Evolutionary conservation across 441 rosid species (phyloP), one percentile per base, ranked within the genome.

Genomic region (Eugenia klotzschiana): DNA sequence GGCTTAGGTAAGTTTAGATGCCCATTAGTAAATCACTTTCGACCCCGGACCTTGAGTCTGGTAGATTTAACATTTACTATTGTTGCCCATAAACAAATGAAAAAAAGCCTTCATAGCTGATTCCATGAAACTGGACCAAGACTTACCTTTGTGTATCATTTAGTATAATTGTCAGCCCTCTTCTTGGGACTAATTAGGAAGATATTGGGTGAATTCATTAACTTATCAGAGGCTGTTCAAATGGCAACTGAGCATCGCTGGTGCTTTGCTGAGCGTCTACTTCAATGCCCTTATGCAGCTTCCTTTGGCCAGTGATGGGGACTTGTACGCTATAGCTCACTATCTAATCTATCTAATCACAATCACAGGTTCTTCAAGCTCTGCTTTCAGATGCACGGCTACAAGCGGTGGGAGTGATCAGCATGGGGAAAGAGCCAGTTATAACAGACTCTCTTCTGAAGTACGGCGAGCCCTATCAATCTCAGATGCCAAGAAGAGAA

Each of bases 301-400:
- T 85, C 95, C 98, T n/a, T 84, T 95, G 90, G 93, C 92, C 55
- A 52, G 74, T 74, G 94, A 93, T 88, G 87, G 90, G 37, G 93
- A 94, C 86, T 86, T 97, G 80, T 95, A 91, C 4, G 87, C 89
- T 60, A 87, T 92, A 82, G 97, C 98, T 56, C 79, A 80, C 6
- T 51, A 54, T 54, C 51, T 50, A 13, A 50, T 50, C 16, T 50
- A 13, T 55, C 60, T 55, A 4, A 55, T n/a, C 60, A 55, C 5
- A 55, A 55, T 98, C 98, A 85, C 97, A 95, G 74, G 96, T 94
- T 88, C 95, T 93, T 81, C 96, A 97, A 89, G 98, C 98, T 83
- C 97, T 94, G 81, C 96, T 95, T 77, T 92, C 98, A n/a, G 98
- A 95, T 84, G 94, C 97, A 10, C 98, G 93, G 87, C 95, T 95